These are phyloP conservation scores for Fusarium buxicola DNA, from an alignment of 2,329 filamentous ascomycete genomes.

Conservation along the genomic window DNA sequence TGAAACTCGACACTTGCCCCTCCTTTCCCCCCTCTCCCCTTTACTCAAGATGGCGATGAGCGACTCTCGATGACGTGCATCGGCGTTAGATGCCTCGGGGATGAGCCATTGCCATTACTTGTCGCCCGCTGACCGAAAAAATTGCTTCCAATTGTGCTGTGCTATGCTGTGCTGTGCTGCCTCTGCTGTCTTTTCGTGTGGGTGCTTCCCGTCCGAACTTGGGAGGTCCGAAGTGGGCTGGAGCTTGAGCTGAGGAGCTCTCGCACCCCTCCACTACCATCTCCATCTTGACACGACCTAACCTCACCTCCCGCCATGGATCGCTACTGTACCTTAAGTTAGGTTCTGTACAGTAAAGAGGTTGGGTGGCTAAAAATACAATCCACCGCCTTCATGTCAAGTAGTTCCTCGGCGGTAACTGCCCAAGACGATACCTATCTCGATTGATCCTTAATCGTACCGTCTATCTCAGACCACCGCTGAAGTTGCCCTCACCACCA, in stretches of 20 bases:
- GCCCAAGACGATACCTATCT: conserved; percentile 18
- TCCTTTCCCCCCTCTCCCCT: conserved; percentile 1
- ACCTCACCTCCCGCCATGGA: conserved; percentile 16
- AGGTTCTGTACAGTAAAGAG: no score
- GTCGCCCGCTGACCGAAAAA: conserved; percentile 2
- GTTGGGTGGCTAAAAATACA: conserved; percentile 12
- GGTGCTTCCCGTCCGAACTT: conserved; percentile 21
- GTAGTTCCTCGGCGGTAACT: conserved; percentile 20
- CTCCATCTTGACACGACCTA: conserved; percentile 9
- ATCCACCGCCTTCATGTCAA: conserved; percentile 11
- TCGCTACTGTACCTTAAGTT: no score
- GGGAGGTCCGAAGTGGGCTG: conserved; percentile 35
- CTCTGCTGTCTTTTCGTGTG: conserved; percentile 1
- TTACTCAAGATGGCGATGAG: conserved; percentile 20
- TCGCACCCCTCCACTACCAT: conserved; percentile 17
- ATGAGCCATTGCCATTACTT: conserved; percentile 7
- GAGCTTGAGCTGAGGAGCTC: conserved; percentile 39
- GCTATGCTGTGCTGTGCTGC: background rate
- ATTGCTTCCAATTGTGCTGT: background rate
- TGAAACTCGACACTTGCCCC: conserved; percentile 27
- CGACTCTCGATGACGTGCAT: conserved; percentile 36
- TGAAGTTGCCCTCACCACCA: conserved; percentile 9
- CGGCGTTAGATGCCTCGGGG: background rate
- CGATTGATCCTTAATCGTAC: conserved; percentile 21
- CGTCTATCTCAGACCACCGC: conserved; percentile 35